Evolutionary conservation across 768 basidiomycete genomes (phyloP), one percentile per base, ranked within the genome.

Genomic region (Scleroderma citrinum): DNA sequence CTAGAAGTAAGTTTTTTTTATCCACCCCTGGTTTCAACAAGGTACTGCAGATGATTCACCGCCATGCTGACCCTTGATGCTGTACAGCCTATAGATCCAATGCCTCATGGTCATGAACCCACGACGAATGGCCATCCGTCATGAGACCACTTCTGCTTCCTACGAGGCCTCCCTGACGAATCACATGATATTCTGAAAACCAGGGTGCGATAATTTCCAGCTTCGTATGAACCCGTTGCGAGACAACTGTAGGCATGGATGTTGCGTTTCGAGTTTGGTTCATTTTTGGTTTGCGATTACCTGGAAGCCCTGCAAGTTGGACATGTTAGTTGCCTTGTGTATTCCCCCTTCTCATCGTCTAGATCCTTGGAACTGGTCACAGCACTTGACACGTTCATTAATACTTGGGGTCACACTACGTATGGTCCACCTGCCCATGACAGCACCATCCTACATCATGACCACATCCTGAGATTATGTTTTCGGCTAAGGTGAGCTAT

Each of bases 41-140:
- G 49, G 30, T n/a, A 10, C 20, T 30, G 10, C 31, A 10, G 21
- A 34, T 46, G 19, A 43, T 32, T 32, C 11, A 10, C 6, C 32
- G 17, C 17, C 39, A 10, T 57, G 52, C 38, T 54, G 36, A 46
- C 59, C 21, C 52, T 53, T 23, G 48, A 54, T 26, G 53, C 51
- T 14, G 51, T 47, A 36, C 34, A 50, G 48, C 56, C 63, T 1
- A 54, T 53, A 32, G 59, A 61, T 11, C 49, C 49, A 17, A 57
- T 57, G 36, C 55, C 59, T 16, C 55, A 56, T 32, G 50, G 48
- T 20, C 29, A 47, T 34, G 61, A 53, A 39, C 54, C 59, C 2
- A 55, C 56, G 14, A 34, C 48, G 42, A 65, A 61, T 17, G 63
- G 65, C 40, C 61, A 56, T 11, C 49, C 54, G 10, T 56, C 54